A percentile compares a stretch with the other conserved stretches of the same genome.
Evolutionary conservation across 2,329 filamentous ascomycete species (phyloP).

Genomic region (Diaporthe citriasiana): DNA sequence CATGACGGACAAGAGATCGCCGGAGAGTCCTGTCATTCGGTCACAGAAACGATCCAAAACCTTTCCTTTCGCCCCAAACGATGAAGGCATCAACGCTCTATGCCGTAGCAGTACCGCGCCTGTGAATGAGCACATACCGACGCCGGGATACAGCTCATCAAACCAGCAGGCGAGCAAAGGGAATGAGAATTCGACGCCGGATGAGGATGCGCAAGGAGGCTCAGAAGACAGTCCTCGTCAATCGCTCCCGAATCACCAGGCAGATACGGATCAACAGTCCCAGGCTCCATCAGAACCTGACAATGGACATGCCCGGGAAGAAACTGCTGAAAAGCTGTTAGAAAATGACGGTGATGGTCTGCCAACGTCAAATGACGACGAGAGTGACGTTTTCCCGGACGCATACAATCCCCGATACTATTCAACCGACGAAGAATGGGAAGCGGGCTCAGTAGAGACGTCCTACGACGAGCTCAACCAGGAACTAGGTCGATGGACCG

Average conservation of each 20-base stretch:
- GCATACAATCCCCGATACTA: not conserved
- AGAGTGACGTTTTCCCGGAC: not conserved
- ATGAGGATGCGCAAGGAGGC: not conserved
- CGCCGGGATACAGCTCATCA: not conserved
- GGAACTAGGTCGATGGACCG: not conserved
- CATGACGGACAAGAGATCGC: slow-evolving; percentile 30
- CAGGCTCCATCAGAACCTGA: not conserved
- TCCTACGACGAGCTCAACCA: not conserved
- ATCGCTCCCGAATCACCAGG: not conserved
- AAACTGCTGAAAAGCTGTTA: too few species aligned
- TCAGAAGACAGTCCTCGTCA: not conserved
- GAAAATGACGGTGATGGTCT: not conserved
- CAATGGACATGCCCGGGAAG: not conserved
- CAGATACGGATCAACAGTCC: not conserved
- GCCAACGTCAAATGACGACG: not conserved
- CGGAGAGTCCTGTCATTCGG: not conserved
- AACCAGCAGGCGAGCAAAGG: not conserved
- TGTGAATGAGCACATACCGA: not conserved
- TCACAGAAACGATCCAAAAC: slow-evolving; percentile 8
- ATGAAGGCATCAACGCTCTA: not conserved
- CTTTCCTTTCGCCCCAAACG: not conserved
- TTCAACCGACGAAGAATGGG: not conserved
- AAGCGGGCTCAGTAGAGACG: not conserved
- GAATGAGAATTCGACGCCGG: not conserved
- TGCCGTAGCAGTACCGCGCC: not conserved